Conservation (phyloP, 257 asterid species). For the Nyctanthes arbortristis region DNA sequence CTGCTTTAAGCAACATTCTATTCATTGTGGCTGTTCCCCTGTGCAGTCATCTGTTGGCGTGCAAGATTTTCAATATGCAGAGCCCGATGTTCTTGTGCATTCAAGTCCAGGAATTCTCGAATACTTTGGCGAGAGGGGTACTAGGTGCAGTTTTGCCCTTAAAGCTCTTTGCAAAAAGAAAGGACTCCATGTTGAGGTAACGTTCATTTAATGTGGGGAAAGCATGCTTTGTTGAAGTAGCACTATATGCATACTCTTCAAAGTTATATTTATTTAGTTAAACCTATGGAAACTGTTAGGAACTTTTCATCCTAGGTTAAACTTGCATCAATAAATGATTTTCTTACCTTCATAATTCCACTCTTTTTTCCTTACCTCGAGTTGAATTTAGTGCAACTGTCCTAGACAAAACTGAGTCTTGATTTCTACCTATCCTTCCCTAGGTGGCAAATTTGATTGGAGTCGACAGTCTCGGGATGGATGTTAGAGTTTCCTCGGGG, state of each 20-base stretch:
- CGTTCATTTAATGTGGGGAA: no score
- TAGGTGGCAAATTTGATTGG: conserved; percentile 73
- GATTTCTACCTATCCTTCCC: conserved; percentile 17
- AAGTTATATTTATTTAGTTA: no score
- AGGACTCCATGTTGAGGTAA: conserved; percentile 79
- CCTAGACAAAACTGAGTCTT: conserved; percentile 13
- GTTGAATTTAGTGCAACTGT: background rate
- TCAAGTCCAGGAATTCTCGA: conserved; percentile 56
- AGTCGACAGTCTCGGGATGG: conserved; percentile 83
- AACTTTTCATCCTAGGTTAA: no score
- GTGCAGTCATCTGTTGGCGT: conserved; percentile 61
- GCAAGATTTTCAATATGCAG: conserved; percentile 74
- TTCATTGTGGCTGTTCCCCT: conserved; percentile 10
- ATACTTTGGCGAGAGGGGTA: conserved; percentile 44
- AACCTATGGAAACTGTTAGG: no score
- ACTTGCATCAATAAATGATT: no score
- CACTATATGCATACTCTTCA: no score
- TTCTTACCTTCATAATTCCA: background rate
- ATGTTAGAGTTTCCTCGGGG: conserved; percentile 65
- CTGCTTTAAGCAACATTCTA: conserved; percentile 1
- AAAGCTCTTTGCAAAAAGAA: conserved; percentile 78
- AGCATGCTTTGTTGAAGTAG: no score
- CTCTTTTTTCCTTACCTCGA: background rate
- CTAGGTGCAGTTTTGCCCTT: conserved; percentile 55
- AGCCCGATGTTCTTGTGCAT: conserved; percentile 75